phyloP scores from a whole-genome alignment of 225 moss, liverwort and hornwort species.

The Pseudisothecium myosuroides region DNA sequence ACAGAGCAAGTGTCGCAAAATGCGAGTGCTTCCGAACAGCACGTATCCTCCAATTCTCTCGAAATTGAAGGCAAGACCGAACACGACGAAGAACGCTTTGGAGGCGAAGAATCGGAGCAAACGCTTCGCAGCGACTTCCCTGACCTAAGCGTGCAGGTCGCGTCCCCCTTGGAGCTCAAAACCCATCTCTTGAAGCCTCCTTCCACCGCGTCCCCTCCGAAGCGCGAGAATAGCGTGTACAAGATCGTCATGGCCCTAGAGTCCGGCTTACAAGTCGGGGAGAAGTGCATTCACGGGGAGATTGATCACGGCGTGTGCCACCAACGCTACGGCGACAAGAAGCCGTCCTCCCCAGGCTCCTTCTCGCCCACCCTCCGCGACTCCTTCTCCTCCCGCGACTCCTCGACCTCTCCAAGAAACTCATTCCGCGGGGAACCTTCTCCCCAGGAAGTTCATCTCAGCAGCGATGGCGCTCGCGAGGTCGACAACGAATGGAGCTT shows the following conservation, averaged over 20 bases:
- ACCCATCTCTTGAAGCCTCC: neutral
- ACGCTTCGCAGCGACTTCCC: neutral
- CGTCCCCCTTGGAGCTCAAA: neutral
- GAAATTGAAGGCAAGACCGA: neutral
- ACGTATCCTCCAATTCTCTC: neutral
- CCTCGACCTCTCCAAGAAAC: neutral
- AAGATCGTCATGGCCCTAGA: constrained; percentile 38
- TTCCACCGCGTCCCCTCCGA: constrained; percentile 13
- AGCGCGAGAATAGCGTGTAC: constrained; percentile 14
- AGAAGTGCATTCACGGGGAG: constrained; percentile 45
- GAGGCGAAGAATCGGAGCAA: neutral
- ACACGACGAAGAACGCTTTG: neutral
- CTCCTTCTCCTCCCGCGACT: neutral
- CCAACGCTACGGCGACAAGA: constrained; percentile 12
- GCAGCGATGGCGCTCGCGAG: constrained; percentile 4
- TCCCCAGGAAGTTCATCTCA: neutral
- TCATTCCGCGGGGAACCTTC: neutral
- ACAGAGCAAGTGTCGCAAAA: neutral
- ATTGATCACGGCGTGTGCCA: constrained; percentile 40
- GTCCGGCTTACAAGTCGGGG: constrained; percentile 23
- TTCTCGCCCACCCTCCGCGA: neutral
- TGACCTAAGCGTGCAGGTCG: constrained; percentile 1
- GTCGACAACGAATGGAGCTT: constrained; percentile 16
- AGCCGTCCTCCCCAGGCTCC: constrained; percentile 1
- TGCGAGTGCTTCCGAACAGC: neutral